A percentile compares a stretch with the other conserved stretches of the same genome.
Conservation (phyloP, 1,139 yeast genomes). For the Diutina mesorugosa region DNA sequence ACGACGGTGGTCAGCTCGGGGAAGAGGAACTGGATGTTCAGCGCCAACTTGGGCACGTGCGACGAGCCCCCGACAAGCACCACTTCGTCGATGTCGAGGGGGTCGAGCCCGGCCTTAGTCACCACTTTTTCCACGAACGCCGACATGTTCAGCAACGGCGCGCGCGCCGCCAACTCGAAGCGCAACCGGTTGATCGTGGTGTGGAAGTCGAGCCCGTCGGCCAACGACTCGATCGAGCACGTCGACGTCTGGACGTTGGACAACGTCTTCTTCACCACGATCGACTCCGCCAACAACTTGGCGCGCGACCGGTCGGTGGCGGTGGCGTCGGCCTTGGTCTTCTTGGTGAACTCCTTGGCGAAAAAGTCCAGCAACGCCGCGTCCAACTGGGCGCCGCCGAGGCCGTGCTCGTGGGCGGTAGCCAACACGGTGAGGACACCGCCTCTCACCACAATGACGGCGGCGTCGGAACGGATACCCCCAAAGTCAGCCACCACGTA, state of each 20-base stretch:
- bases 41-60: slow-evolving; percentile 81
- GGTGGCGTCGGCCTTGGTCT: slow-evolving; percentile 72
- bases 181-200: slow-evolving; percentile 88
- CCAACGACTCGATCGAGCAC: slow-evolving; percentile 88
- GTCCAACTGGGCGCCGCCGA: slow-evolving; percentile 87
- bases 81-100: slow-evolving; percentile 82
- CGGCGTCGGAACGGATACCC: slow-evolving; percentile 93
- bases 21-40: slow-evolving; percentile 61
- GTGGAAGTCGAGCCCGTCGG: slow-evolving; percentile 90
- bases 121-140: slow-evolving; percentile 65
- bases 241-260: slow-evolving; percentile 84
- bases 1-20: slow-evolving; percentile 68
- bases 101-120: slow-evolving; percentile 72
- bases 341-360: slow-evolving; percentile 90
- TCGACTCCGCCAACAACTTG: slow-evolving; percentile 75
- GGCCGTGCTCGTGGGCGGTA: slow-evolving; percentile 68
- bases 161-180: slow-evolving; percentile 79
- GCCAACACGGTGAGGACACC: slow-evolving; percentile 85
- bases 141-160: slow-evolving; percentile 63
- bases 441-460: slow-evolving; percentile 85
- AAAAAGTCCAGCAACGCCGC: slow-evolving; percentile 69
- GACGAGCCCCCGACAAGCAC: slow-evolving; percentile 91
- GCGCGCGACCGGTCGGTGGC: slow-evolving; percentile 75
- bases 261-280: slow-evolving; percentile 80
- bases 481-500: slow-evolving; percentile 95